These are phyloP conservation scores for Rubia yunnanensis DNA, from an alignment of 257 asterid species.

Conservation along the genomic window DNA sequence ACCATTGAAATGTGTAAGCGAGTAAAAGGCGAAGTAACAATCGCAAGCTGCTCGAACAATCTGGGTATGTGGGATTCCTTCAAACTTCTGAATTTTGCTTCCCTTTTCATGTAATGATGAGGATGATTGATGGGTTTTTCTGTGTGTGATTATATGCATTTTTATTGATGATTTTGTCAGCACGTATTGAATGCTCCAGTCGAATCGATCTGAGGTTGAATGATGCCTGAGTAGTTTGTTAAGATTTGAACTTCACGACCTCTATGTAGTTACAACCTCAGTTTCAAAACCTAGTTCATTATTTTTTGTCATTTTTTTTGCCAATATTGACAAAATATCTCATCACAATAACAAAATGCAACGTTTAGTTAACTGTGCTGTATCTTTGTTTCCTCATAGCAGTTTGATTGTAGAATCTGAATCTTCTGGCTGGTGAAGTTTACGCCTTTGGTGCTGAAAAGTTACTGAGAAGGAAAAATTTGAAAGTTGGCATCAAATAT, in stretches of 20 bases:
- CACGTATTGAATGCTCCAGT: not conserved
- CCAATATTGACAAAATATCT: not conserved
- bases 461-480: too few relatives aligned
- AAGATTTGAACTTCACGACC: not conserved
- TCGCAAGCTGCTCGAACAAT: constrained; percentile 33
- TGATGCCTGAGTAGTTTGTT: not conserved
- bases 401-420: not conserved
- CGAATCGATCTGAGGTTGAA: not conserved
- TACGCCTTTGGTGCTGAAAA: not conserved
- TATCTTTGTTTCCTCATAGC: not conserved
- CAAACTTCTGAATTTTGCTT: not conserved
- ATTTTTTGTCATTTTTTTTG: not conserved
- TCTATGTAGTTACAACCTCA: not conserved
- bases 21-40: constrained; percentile 72
- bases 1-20: constrained; percentile 96
- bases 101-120: not conserved
- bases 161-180: not conserved
- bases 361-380: not conserved
- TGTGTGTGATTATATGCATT: not conserved
- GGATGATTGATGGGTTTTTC: not conserved
- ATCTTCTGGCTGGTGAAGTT: not conserved
- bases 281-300: too few relatives aligned
- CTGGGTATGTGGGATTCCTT: not conserved
- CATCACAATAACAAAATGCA: not conserved
- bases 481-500: too few relatives aligned